Evolutionary conservation across 805 yeast species (phyloP).

Genomic region (Cyberlindnera xishuangbannaensis): DNA sequence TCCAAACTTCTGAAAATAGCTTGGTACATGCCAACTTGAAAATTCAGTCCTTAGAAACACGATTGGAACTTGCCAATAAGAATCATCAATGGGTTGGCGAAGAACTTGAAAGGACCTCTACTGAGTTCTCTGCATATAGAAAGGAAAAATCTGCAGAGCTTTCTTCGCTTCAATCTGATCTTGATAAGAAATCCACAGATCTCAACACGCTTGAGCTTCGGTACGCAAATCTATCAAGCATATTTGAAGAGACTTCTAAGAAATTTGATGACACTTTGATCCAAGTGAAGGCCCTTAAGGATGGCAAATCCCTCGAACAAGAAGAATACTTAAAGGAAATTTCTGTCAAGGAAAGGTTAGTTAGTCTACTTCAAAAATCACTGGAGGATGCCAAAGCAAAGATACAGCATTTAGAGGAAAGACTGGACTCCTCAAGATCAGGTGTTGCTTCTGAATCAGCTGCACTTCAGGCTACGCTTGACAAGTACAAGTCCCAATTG

Average conservation of each 20-base stretch:
- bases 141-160: slow-evolving; percentile 24
- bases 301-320: slow-evolving; percentile 36
- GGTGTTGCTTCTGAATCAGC: slow-evolving; percentile 46
- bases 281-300: slow-evolving; percentile 42
- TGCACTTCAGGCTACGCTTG: slow-evolving; percentile 48
- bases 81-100: slow-evolving; percentile 38
- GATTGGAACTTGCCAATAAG: slow-evolving; percentile 34
- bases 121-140: slow-evolving; percentile 27
- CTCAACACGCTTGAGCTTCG: slow-evolving; percentile 24
- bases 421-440: slow-evolving; percentile 20
- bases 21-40: slow-evolving; percentile 27
- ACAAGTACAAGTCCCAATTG: slow-evolving; percentile 50
- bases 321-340: slow-evolving; percentile 52
- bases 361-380: slow-evolving; percentile 49
- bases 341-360: slow-evolving; percentile 53
- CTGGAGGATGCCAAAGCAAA: slow-evolving; percentile 47
- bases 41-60: slow-evolving; percentile 35
- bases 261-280: slow-evolving; percentile 38
- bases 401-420: slow-evolving; percentile 46
- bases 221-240: slow-evolving; percentile 28
- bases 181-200: slow-evolving; percentile 27
- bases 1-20: slow-evolving; percentile 28
- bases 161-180: slow-evolving; percentile 24
- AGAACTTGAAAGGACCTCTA: slow-evolving; percentile 29
- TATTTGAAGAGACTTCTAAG: slow-evolving; percentile 32